Base-by-base conservation (phyloP, 2,329 filamentous ascomycete species). In the Lasiodiplodia theobromae region DNA sequence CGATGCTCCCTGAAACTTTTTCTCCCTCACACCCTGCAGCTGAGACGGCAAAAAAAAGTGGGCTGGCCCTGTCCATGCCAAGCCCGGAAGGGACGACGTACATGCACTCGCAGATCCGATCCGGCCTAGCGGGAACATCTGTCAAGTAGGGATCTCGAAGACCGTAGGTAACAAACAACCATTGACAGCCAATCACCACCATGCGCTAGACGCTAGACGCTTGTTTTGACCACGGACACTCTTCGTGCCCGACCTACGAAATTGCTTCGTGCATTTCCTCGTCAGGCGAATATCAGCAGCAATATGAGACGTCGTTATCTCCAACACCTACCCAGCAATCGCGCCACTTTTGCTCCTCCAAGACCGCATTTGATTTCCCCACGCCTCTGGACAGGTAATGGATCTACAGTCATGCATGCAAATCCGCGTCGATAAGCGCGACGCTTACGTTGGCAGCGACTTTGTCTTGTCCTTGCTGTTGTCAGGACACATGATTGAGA, bases 41-140 rank as follows among this genome's bases (percentile, higher is more conserved):
- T 40, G 31, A 18, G 14, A 16, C 47, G 31, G 52, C 34, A 64
- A 64, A 63, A 47, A 37, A 49, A 64, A 64, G 31, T 25, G 60
- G 60, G 23, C 6, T 28, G 10, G 7, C 60, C 58, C 37, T 49
- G 40, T 14, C 3, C 58, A 10, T 28, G 25, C 40, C 31, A 37
- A 31, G 47, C 23, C 28, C 44, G 38, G 25, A 52, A 21, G 60
- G 28, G 28, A 64, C 44, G 31, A 37, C 47, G 25, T 38, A 37
- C 40, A 62, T 34, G 16, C 38, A 14, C 23, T 6, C 12, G 47
- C 23, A n/a, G 60, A 64, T 51, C 60, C 18, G 47, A 64, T 64
- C 60, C 60, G 47, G 60, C 23, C 44, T 64, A 51, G 47, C 60
- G 47, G 60, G 31, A 38, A 52, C n/a, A 23, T 25, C 44, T 38